These are phyloP conservation scores for Rhinocladiella similis DNA, from an alignment of 2,329 filamentous ascomycete genomes.

Conservation along the genomic window DNA sequence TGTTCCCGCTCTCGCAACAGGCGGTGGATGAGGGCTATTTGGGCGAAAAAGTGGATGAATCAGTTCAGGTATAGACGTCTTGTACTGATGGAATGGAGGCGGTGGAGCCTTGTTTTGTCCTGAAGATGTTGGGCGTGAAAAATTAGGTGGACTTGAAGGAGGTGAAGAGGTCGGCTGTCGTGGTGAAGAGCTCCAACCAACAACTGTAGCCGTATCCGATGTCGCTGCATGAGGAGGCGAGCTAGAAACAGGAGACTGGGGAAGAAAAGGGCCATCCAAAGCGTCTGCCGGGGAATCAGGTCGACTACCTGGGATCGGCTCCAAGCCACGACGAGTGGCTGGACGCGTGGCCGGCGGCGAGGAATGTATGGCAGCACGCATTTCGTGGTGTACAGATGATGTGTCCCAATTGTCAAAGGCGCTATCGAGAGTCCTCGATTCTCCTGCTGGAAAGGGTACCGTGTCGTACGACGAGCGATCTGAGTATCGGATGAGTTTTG, in stretches of 20 bases:
- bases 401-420: slow-evolving; percentile 31
- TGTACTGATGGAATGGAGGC: slow-evolving; percentile 13
- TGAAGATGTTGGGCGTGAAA: slow-evolving; percentile 30
- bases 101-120: slow-evolving; percentile 13
- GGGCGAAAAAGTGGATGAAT: slow-evolving; percentile 61
- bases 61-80: slow-evolving; percentile 45
- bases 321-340: slow-evolving; percentile 22
- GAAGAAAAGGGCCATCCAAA: slow-evolving; percentile 28
- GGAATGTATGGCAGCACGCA: slow-evolving; percentile 27
- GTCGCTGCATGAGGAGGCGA: slow-evolving; percentile 23
- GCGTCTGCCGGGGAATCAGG: slow-evolving; percentile 28
- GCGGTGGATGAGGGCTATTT: slow-evolving; percentile 54
- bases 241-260: slow-evolving; percentile 20
- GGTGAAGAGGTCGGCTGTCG: slow-evolving; percentile 25
- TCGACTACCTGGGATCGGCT: slow-evolving; percentile 30
- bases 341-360: slow-evolving; percentile 26
- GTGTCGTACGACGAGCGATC: slow-evolving; percentile 27
- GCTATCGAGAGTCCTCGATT: slow-evolving; percentile 25
- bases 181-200: slow-evolving; percentile 25
- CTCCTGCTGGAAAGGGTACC: slow-evolving; percentile 22
- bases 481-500: slow-evolving; percentile 23
- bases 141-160: slow-evolving; percentile 31
- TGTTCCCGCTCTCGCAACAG: slow-evolving; percentile 53
- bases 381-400: slow-evolving; percentile 27
- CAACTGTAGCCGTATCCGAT: slow-evolving; percentile 15